Evolutionary conservation across 768 basidiomycete genomes (phyloP), one percentile per base, ranked within the genome.

Genomic region (Amanita muscaria): DNA sequence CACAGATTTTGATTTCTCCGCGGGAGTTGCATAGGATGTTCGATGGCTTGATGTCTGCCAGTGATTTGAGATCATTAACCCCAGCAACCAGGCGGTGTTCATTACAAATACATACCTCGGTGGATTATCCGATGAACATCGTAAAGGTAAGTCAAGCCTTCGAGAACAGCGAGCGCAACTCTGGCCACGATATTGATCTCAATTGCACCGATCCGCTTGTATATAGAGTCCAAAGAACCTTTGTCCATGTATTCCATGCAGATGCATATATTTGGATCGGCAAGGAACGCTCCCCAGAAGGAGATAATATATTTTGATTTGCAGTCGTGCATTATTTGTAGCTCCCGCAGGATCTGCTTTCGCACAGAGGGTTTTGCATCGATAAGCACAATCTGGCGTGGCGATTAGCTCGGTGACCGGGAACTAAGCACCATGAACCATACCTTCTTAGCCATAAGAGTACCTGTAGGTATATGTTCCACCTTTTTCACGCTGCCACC

Each of bases 261-360:
- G 42, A 97, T 94, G 64, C 96, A 96, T 59, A 99, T 94, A 57
- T 98, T 97, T 10, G 94, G 94, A 63, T 99, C 96, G 2, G 87
- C 81, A 24, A 98, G 72, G 67, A 91, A 99, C 42, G 96, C 96
- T 49, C 96, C 96, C 59, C 85, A 93, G 69, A 97, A 99, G 0
- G 88, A 92, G 55, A 99, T 87, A 60, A 99, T 99, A 63, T 91
- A 88, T 44, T 76, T 77, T 5, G 89, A 93, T 52, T 84, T 74
- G 65, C 94, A 98, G 64, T 96, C 88, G 62, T 97, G 90, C 94
- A 98, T 94, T 70, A 99, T 98, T 56, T 97, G 94, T 53, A 99
- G 70, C 60, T 99, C 96, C 41, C 96, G 83, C 29, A 98, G 72
- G 56, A 99, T 98, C 67, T 99, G 96, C 61, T 98, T 99, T 51